These are phyloP conservation scores for Schwanniomyces yamadae DNA, from an alignment of 805 yeast species.

Conservation along the genomic window DNA sequence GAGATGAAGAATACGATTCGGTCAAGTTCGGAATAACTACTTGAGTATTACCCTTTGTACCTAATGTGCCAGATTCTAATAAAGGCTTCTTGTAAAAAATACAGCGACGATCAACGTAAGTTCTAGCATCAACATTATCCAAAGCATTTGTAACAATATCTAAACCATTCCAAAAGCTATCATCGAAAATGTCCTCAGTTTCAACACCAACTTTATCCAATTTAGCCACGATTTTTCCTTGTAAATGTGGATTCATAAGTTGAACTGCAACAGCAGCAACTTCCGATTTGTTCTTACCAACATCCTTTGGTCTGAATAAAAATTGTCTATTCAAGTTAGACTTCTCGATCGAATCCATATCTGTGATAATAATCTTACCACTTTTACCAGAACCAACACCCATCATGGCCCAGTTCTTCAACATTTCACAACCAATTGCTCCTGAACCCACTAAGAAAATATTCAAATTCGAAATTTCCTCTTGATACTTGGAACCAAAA, in stretches of 20 bases:
- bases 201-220: conserved; percentile 92
- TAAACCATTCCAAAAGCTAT: conserved; percentile 76
- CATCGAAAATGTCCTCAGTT: conserved; percentile 83
- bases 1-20: conserved; percentile 93
- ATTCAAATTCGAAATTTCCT: conserved; percentile 68
- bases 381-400: conserved; percentile 91
- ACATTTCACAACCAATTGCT: conserved; percentile 98
- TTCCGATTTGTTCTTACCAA: conserved; percentile 86
- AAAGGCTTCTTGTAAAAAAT: conserved; percentile 88
- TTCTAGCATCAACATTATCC: conserved; percentile 97
- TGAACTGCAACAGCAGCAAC: conserved; percentile 84
- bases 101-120: conserved; percentile 96
- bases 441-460: conserved; percentile 96
- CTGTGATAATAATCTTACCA: conserved; percentile 84
- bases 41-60: conserved; percentile 98
- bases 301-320: conserved; percentile 90
- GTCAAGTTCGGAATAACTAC: conserved; percentile 91
- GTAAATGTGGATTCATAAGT: conserved; percentile 81
- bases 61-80: conserved; percentile 94
- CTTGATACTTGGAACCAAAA: conserved; percentile 78
- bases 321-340: conserved; percentile 96
- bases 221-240: conserved; percentile 70
- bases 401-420: conserved; percentile 96
- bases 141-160: conserved; percentile 95
- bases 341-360: conserved; percentile 92